phyloP scores from a whole-genome alignment of 305 asterid species.

The Solanum hybrid region DNA sequence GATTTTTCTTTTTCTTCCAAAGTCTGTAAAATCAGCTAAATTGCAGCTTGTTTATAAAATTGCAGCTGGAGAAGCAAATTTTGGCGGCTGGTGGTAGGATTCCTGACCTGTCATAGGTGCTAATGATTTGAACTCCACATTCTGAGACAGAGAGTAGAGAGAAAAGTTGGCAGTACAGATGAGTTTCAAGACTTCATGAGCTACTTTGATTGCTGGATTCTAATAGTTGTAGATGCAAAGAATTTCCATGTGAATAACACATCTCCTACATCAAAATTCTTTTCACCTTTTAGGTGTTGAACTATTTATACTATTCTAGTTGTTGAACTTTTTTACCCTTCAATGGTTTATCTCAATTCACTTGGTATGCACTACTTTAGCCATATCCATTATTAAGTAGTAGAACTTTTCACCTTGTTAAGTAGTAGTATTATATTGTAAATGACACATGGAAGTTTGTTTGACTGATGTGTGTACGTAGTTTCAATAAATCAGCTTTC shows the following conservation, averaged over 20 bases:
- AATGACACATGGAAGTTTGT: neutral
- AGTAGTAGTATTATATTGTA: neutral
- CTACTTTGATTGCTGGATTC: neutral
- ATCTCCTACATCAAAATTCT: neutral
- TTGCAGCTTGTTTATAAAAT: neutral
- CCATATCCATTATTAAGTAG: neutral
- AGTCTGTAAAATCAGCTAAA: neutral
- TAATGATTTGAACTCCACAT: neutral
- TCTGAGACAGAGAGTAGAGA: neutral
- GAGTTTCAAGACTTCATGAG: neutral
- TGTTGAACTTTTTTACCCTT: neutral
- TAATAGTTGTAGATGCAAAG: neutral
- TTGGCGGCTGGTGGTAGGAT: constrained; percentile 75
- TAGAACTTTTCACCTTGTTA: neutral
- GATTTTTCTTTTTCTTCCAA: neutral
- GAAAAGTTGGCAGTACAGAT: neutral
- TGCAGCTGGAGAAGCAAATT: constrained; percentile 79
- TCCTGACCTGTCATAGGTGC: constrained; percentile 33
- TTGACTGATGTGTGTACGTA: neutral
- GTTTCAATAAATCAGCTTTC: neutral
- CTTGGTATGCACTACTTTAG: neutral
- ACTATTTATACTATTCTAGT: neutral
- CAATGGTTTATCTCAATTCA: neutral
- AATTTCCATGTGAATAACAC: neutral
- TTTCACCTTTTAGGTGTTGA: neutral